Evolutionary conservation across 371 early-diverging fungal genomes (phyloP).

Genomic region (Basidiobolus meristosporus): DNA sequence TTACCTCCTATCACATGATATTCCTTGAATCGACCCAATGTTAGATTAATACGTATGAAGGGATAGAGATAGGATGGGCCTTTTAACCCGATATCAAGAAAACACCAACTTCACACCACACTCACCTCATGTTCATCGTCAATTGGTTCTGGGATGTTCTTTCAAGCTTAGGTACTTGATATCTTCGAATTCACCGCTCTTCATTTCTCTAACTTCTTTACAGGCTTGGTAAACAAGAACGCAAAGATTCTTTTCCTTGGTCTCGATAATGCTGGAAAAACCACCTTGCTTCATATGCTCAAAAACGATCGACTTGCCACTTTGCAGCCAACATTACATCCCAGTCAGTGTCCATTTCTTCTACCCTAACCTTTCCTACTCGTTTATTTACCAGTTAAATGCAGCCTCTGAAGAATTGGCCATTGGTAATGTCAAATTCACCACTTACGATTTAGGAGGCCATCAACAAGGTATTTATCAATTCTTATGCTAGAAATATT

Average conservation of each 20-base stretch:
- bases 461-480: conserved; percentile 58
- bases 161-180: conserved; percentile 47
- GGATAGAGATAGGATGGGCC: no score
- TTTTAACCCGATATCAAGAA: no score
- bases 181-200: not conserved
- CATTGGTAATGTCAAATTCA: conserved; percentile 91
- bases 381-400: not conserved
- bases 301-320: conserved; percentile 96
- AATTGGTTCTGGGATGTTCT: conserved; percentile 89
- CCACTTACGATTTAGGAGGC: conserved; percentile 94
- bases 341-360: conserved; percentile 50
- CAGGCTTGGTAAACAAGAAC: conserved; percentile 93
- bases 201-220: not conserved
- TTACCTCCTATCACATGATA: no score
- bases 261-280: conserved; percentile 99
- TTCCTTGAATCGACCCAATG: no score
- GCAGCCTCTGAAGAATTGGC: conserved; percentile 88
- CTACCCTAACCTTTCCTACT: no score
- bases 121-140: conserved; percentile 85
- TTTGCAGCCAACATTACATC: conserved; percentile 95
- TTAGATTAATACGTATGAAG: no score
- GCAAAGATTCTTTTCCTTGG: conserved; percentile 98
- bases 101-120: no score
- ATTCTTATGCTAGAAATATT: not conserved
- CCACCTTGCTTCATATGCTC: conserved; percentile 97